Evolutionary conservation across 2,329 filamentous ascomycete genomes (phyloP), one percentile per base, ranked within the genome.

Genomic region (Fusarium decemcellulare): DNA sequence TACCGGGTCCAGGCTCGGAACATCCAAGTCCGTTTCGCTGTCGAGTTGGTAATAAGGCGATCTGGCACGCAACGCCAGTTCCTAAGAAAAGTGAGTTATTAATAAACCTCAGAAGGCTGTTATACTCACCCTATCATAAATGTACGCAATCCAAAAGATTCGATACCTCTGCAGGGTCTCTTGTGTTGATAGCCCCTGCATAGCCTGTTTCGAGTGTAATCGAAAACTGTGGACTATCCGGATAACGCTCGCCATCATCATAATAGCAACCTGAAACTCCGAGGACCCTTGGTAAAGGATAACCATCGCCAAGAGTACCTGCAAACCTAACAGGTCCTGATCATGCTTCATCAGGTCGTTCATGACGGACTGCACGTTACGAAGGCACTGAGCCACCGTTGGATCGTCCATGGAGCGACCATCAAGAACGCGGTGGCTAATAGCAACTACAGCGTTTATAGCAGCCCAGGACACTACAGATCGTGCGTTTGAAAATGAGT

Each of bases 91-190:
- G 9, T 70, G 4, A 63, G 59, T 23, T 23, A 23, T 23, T 5
- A 23, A 5, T 23, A 23, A 23, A 23, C 23, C 23, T 23, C 23
- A 23, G 3, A 23, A 23, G 23, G 23, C 23, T 12, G 8, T 15
- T 39, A n/a, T 8, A 34, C 62, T 2, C 55, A 66, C 72, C 27
- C 65, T 79, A 27, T 82, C 80, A 18, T 81, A 67, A 3, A 72
- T 65, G 23, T 81, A 82, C 6, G 75, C 72, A 9, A 81, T 70
- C 80, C 79, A 82, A 55, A 81, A 82, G 8, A 81, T 40, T 7
- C 78, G 77, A 10, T 65, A 51, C 43, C 79, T 76, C 8, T 78
- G 77, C 3, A 72, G 59, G 8, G 58, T 53, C 0, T 59, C 69
- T 1, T 57, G 36, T 7, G 27, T 46, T 4, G 62, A 32, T 0